Conservation (phyloP, 768 basidiomycete species). For the Clitopilus passeckerianus region DNA sequence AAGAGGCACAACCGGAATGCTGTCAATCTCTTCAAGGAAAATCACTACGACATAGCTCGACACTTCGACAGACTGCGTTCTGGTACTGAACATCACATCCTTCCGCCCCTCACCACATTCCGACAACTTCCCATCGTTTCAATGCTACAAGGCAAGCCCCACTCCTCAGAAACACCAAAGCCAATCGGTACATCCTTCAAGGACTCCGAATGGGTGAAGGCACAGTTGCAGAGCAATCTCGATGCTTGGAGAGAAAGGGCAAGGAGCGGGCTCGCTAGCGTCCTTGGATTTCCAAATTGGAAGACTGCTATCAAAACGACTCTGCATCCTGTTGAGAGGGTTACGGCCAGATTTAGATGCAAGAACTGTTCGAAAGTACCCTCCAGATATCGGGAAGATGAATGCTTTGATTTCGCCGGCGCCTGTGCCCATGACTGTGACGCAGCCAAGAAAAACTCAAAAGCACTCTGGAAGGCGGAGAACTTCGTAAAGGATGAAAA, state of each 20-base stretch:
- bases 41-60: not conserved
- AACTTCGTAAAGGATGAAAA: conserved; percentile 57
- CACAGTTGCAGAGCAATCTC: not conserved
- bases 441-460: conserved; percentile 21
- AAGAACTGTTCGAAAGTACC: conserved; percentile 37
- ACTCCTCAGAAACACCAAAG: not conserved
- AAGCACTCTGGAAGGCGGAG: conserved; percentile 39
- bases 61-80: not conserved
- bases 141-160: not conserved
- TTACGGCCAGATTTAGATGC: conserved; percentile 59
- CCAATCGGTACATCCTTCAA: not conserved
- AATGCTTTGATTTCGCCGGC: conserved; percentile 50
- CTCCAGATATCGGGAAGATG: conserved; percentile 27
- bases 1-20: conserved; percentile 3
- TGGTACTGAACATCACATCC: not conserved
- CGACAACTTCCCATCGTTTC: not conserved
- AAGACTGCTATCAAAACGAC: not conserved
- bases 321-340: conserved; percentile 14
- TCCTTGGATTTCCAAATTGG: not conserved
- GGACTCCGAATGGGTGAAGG: not conserved
- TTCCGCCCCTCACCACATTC: not conserved
- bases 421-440: conserved; percentile 58
- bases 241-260: not conserved
- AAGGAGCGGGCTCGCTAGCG: not conserved
- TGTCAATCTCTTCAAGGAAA: not conserved